A percentile compares a stretch with the other conserved stretches of the same genome.
Conservation (phyloP, 176 grass and related monocot species). For the Cenchrus fungigraminus region DNA sequence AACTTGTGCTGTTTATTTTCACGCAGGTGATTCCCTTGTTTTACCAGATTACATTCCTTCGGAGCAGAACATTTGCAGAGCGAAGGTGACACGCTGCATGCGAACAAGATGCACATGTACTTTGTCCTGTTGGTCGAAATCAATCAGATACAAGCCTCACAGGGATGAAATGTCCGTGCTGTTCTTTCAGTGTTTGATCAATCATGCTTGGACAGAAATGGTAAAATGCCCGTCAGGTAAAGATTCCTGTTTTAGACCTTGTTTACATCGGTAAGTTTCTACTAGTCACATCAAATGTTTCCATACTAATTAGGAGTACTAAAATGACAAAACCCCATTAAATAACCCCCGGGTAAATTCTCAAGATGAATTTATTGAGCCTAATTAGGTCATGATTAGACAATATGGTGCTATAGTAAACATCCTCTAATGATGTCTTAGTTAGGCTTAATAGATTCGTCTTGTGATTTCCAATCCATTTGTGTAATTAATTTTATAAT, state of each 20-base stretch:
- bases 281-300: no score
- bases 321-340: no score
- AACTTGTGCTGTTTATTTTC: slow-evolving; percentile 11
- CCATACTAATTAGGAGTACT: no score
- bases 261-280: no score
- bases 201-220: slow-evolving; percentile 49
- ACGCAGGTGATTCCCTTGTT: background rate
- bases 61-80: slow-evolving; percentile 33
- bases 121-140: slow-evolving; percentile 47
- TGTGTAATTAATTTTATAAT: no score
- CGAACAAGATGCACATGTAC: slow-evolving; percentile 34
- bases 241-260: slow-evolving; percentile 20
- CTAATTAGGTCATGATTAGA: no score
- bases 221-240: slow-evolving; percentile 50
- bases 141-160: slow-evolving; percentile 35
- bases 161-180: slow-evolving; percentile 8
- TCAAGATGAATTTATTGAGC: no score
- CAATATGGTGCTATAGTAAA: no score
- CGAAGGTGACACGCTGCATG: slow-evolving; percentile 30
- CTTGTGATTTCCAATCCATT: no score
- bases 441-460: no score
- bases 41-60: slow-evolving; percentile 10
- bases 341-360: no score
- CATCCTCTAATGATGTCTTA: no score
- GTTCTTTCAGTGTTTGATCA: slow-evolving; percentile 38